Evolutionary conservation across 345 rosid species (phyloP).

Genomic region (Camelina sativa): DNA sequence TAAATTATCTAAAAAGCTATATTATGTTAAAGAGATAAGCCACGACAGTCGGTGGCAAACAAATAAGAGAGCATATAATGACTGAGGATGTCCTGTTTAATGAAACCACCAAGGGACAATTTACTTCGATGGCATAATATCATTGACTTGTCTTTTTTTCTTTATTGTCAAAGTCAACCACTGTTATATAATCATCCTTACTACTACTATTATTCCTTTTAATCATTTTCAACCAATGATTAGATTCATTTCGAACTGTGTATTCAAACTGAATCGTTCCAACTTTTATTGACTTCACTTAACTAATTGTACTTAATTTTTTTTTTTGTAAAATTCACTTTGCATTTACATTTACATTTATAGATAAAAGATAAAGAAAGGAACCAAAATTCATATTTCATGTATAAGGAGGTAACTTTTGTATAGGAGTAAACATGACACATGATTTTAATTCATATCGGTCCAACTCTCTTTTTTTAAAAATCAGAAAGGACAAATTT

Average conservation of each 20-base stretch:
- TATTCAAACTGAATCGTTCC: slow-evolving; percentile 36
- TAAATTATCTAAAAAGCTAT: background rate
- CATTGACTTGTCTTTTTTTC: slow-evolving; percentile 28
- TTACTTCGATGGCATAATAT: slow-evolving; percentile 11
- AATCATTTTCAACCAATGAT: slow-evolving; percentile 35
- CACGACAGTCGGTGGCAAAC: background rate
- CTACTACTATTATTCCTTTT: background rate
- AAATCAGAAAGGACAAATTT: background rate
- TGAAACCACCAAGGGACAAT: slow-evolving; percentile 30
- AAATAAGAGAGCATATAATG: background rate
- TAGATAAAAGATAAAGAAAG: background rate
- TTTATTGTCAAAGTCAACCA: slow-evolving; percentile 33
- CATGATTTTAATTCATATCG: too few relatives aligned
- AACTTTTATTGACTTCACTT: slow-evolving; percentile 21
- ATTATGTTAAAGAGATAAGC: background rate
- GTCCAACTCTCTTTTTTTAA: too few relatives aligned
- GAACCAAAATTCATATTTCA: background rate
- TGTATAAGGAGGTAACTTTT: too few relatives aligned
- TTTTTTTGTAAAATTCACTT: background rate
- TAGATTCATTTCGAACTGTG: slow-evolving; percentile 27
- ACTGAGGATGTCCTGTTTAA: slow-evolving; percentile 30
- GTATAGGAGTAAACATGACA: too few relatives aligned
- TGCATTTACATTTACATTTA: background rate
- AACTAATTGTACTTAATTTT: background rate
- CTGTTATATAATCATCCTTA: background rate